phyloP scores from a whole-genome alignment of 2,329 filamentous ascomycete genomes.

The Macrophomina pseudophaseolina region DNA sequence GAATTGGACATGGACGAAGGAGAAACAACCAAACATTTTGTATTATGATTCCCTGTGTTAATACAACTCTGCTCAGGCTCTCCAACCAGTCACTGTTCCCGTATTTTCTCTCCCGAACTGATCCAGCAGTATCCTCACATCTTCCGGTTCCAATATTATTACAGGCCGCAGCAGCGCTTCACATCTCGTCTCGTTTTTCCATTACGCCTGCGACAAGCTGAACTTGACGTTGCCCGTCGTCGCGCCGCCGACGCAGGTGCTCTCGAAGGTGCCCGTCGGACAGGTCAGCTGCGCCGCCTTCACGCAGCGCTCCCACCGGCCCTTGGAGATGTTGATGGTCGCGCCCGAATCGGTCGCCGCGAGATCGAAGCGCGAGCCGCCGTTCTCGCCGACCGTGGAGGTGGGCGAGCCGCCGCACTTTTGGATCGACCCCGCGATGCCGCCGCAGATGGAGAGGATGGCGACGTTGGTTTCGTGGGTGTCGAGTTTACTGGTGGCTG shows the following conservation, averaged over 20 bases:
- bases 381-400: slow-evolving; percentile 53
- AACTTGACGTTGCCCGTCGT: slow-evolving; percentile 55
- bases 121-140: no score
- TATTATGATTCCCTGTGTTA: slow-evolving; percentile 16
- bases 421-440: slow-evolving; percentile 53
- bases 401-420: slow-evolving; percentile 54
- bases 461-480: slow-evolving; percentile 44
- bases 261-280: slow-evolving; percentile 56
- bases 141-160: background rate
- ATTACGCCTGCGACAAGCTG: slow-evolving; percentile 29
- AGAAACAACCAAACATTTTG: background rate
- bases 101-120: no score
- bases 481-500: slow-evolving; percentile 29
- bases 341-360: slow-evolving; percentile 46
- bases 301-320: slow-evolving; percentile 60
- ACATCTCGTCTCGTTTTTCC: no score
- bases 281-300: slow-evolving; percentile 59
- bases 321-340: slow-evolving; percentile 60
- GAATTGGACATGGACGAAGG: background rate
- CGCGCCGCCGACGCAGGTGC: slow-evolving; percentile 56
- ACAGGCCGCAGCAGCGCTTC: background rate
- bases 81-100: background rate
- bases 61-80: slow-evolving; percentile 11
- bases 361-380: slow-evolving; percentile 57
- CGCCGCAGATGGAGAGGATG: slow-evolving; percentile 57